Evolutionary conservation across 1,284 basidiomycete genomes (phyloP).

Genomic region (Pyrrhoderma lamaoense): DNA sequence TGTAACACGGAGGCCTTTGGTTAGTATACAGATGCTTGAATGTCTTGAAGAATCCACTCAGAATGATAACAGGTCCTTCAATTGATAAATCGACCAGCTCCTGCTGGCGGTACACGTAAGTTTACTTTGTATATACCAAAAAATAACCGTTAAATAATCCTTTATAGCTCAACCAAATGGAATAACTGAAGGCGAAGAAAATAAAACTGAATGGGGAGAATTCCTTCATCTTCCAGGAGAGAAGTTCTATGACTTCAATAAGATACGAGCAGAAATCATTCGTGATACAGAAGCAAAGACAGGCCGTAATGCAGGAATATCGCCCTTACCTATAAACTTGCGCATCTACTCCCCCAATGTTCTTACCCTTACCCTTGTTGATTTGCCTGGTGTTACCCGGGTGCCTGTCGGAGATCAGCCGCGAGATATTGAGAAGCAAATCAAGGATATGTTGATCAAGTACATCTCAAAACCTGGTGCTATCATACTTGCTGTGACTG

Average conservation of each 20-base stretch:
- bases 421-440: conserved; percentile 96
- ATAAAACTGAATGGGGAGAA: conserved; percentile 96
- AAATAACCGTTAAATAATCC: conserved; percentile 16
- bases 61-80: conserved; percentile 67
- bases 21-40: conserved; percentile 31
- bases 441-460: conserved; percentile 93
- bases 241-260: conserved; percentile 96
- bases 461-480: conserved; percentile 90
- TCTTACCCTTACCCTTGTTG: conserved; percentile 93
- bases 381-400: conserved; percentile 94
- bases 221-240: conserved; percentile 94
- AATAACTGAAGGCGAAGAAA: conserved; percentile 60
- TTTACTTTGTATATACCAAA: conserved; percentile 22
- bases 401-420: conserved; percentile 98
- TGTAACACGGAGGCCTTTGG: conserved; percentile 90
- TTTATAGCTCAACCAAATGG: conserved; percentile 39
- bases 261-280: conserved; percentile 94
- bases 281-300: conserved; percentile 97
- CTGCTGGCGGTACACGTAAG: conserved; percentile 23
- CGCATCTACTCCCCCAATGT: conserved; percentile 96
- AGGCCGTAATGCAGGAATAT: conserved; percentile 95
- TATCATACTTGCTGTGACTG: conserved; percentile 92
- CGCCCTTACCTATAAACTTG: conserved; percentile 92
- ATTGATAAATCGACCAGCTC: conserved; percentile 81
- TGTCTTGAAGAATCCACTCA: background rate